Conservation (phyloP, 306 rosid species). For the Lathyrus sativus region DNA sequence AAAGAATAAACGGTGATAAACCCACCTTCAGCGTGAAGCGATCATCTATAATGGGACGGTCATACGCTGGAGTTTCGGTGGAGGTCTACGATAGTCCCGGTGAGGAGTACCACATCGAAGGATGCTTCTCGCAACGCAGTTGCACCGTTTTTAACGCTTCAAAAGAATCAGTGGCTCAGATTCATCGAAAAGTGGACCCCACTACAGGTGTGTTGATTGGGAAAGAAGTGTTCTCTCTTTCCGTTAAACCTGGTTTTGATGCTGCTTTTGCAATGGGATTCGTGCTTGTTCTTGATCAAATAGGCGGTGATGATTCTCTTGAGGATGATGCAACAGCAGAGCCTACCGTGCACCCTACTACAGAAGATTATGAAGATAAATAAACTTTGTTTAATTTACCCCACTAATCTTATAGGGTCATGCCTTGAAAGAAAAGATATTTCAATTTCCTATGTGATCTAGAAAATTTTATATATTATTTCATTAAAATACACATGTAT, state of each 20-base stretch:
- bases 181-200: slow-evolving; percentile 84
- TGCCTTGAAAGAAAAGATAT: background rate
- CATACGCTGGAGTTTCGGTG: slow-evolving; percentile 66
- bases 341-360: slow-evolving; percentile 48
- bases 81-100: slow-evolving; percentile 57
- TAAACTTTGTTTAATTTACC: slow-evolving; percentile 19
- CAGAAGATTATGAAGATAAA: slow-evolving; percentile 41
- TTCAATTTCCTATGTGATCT: slow-evolving; percentile 14
- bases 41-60: slow-evolving; percentile 82
- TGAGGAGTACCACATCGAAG: slow-evolving; percentile 89
- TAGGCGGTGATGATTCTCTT: slow-evolving; percentile 47
- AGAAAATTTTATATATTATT: slow-evolving; percentile 34
- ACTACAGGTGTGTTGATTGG: slow-evolving; percentile 78
- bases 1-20: slow-evolving; percentile 73
- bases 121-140: slow-evolving; percentile 62
- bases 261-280: slow-evolving; percentile 89
- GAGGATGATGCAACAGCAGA: slow-evolving; percentile 27
- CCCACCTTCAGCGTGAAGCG: slow-evolving; percentile 79
- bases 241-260: slow-evolving; percentile 72
- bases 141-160: slow-evolving; percentile 57
- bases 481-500: background rate
- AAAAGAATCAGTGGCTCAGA: slow-evolving; percentile 76
- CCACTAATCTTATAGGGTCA: background rate
- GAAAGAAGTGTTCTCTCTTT: slow-evolving; percentile 77
- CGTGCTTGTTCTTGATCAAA: slow-evolving; percentile 82